These are phyloP conservation scores for Aspergillus saccharolyticus DNA, from an alignment of 495 filamentous ascomycete genomes.

Conservation along the genomic window DNA sequence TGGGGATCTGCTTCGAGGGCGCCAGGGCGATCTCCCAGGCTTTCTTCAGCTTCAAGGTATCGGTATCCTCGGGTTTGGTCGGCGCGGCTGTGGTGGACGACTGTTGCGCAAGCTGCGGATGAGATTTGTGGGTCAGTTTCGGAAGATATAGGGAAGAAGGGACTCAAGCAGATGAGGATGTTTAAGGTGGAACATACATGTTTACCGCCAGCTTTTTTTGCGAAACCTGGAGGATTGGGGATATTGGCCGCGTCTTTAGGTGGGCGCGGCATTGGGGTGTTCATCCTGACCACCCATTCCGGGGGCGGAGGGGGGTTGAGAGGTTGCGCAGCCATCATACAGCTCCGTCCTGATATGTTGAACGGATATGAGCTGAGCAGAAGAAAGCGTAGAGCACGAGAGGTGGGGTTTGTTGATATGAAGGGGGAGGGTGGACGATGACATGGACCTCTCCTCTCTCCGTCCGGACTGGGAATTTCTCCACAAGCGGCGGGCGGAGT, in stretches of 20 bases:
- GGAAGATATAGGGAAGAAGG: not conserved
- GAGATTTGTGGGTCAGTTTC: conserved; percentile 17
- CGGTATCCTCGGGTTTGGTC: conserved; percentile 68
- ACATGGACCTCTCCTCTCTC: not conserved
- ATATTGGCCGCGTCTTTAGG: conserved; percentile 57
- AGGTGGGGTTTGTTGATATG: conserved; percentile 10
- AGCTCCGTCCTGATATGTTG: not conserved
- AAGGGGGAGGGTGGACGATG: conserved; percentile 11
- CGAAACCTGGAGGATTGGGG: conserved; percentile 85
- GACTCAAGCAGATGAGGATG: not conserved
- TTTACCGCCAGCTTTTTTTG: conserved; percentile 40
- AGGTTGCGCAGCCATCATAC: conserved; percentile 26
- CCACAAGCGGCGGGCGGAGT: conserved; percentile 24
- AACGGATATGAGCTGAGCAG: not conserved
- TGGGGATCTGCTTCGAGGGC: conserved; percentile 89
- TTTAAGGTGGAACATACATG: conserved; percentile 23
- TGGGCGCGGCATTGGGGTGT: conserved; percentile 55
- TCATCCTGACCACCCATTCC: conserved; percentile 77
- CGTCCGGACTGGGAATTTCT: conserved; percentile 14
- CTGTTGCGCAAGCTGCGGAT: conserved; percentile 36
- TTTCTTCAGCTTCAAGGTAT: conserved; percentile 94
- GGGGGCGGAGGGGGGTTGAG: conserved; percentile 53
- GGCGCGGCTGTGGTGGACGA: conserved; percentile 18
- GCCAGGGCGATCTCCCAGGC: conserved; percentile 97
- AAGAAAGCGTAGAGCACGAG: not conserved